Evolutionary conservation across 768 basidiomycete genomes (phyloP), one percentile per base, ranked within the genome.

Genomic region (Podaxis carcinomalis): DNA sequence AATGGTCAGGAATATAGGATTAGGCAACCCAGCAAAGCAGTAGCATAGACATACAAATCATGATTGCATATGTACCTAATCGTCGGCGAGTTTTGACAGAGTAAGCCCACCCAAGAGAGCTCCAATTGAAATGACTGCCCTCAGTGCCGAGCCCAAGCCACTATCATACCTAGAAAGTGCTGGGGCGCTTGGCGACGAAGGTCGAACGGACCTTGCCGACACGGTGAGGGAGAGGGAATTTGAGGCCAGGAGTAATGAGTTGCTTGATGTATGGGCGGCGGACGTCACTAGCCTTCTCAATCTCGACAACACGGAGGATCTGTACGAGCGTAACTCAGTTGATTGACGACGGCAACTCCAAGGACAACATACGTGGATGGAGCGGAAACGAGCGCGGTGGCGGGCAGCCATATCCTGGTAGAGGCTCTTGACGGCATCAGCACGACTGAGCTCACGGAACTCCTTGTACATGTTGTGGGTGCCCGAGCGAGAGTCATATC

Each of bases 381-480:
- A 98, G 78, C 96, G 86, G 89, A 98, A 98, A 74, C 97, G 94
- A 66, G 97, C 97, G 79, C 96, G 94, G 78, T 99, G 96, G 68
- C 95, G 86, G 64, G 97, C 95, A 70, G 97, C 93, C 96, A 99
- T 98, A 79, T 98, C 96, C 81, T 98, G 96, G 87, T 98, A 98
- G 75, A 98, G 78, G 68, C 88, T 83, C 84, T 92, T 95, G 74
- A 98, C 97, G 61, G 97, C 96, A 74, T 93, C 95, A 63, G 93
- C 89, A 66, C 97, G 89, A 68, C 83, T 83, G 68, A 99, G 89
- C 70, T 98, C 96, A 72, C 95, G 93, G 90, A 93, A 98, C 78
- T 93, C 91, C 86, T 95, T 95, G 91, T 97, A 97, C 95, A 98
- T 96, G 88, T 99, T 99, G 89, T 98, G 97, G 50, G 97, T 99